phyloP scores from a whole-genome alignment of 176 grass and related monocot species.

The Oryza rufipogon region DNA sequence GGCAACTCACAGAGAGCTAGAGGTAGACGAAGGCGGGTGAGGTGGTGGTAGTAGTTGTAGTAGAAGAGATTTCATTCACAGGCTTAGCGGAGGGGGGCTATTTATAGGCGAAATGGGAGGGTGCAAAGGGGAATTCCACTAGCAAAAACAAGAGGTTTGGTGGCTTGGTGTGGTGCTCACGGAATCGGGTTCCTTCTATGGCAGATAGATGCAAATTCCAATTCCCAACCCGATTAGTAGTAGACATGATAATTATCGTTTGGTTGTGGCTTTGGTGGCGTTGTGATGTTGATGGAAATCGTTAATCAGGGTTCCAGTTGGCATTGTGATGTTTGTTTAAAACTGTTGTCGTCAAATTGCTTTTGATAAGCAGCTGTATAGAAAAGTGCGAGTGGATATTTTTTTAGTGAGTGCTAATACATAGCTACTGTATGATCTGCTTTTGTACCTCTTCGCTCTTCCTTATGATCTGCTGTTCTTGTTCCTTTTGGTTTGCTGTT shows the following conservation, averaged over 20 bases:
- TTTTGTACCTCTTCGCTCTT: background rate
- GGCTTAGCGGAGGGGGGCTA: conserved; percentile 9
- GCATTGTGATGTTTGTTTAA: background rate
- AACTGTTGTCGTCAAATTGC: conserved; percentile 3
- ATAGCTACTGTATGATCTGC: background rate
- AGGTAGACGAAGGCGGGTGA: background rate
- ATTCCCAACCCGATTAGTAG: conserved; percentile 23
- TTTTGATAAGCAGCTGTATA: conserved; percentile 15
- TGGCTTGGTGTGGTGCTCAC: background rate
- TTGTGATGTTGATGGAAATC: background rate
- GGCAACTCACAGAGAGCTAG: background rate
- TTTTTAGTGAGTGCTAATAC: too few species aligned
- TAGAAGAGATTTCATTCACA: conserved; percentile 47
- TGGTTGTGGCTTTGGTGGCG: background rate
- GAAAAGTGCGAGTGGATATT: background rate
- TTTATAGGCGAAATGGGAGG: conserved; percentile 59
- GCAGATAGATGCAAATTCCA: conserved; percentile 41
- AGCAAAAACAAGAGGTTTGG: background rate
- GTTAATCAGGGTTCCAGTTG: background rate
- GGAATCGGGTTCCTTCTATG: conserved; percentile 44
- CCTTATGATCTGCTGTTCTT: background rate
- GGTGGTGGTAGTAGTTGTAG: background rate
- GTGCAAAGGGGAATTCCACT: background rate
- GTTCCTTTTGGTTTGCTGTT: background rate
- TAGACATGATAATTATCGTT: background rate